Evolutionary conservation across 805 yeast genomes (phyloP), one percentile per base, ranked within the genome.

Genomic region (Candida arabinofermentans): DNA sequence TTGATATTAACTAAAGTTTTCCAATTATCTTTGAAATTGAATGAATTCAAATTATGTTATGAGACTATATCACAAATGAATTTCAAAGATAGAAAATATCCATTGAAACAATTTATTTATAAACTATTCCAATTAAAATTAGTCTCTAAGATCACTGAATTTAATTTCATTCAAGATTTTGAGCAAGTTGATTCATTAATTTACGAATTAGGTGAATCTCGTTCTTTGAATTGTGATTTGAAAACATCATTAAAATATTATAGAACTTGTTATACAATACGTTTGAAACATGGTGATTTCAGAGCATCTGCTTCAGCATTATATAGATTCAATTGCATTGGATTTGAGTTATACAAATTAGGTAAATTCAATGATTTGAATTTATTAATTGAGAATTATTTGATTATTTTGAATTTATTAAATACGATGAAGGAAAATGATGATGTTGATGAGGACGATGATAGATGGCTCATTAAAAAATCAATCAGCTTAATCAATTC

Each of bases 211-310:
- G 62, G 53, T 23, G 66, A 49, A 27, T 50, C 41, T 14, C 54
- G 41, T 17, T 53, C 62, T 2, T 39, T 46, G 22, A 50, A 51
- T 2, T 54, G 55, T 7, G 68, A 62, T 34, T 34, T 60, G n/a
- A 47, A 44, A 29, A 54, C 56, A 36, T 54, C 68, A 2, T 52
- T 74, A 26, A 71, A 69, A 36, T 68, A 72, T 50, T 76, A 71
- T 61, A 67, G 77, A 47, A 66, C 77, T 14, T 61, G 75, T 35
- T 77, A 75, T 49, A 58, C 79, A 0, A 71, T 80, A 68, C 65
- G 81, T 44, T 66, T 65, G 37, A 69, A 70, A 27, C 58, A 55
- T 27, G 78, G 75, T 4, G 74, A 79, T 54, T 69, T 57, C 41
- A 63, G 83, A 41, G 78, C 77, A 17, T 69, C 75, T 2, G 56